Base-by-base conservation (phyloP, 257 asterid species). In the Solanum commersonii region DNA sequence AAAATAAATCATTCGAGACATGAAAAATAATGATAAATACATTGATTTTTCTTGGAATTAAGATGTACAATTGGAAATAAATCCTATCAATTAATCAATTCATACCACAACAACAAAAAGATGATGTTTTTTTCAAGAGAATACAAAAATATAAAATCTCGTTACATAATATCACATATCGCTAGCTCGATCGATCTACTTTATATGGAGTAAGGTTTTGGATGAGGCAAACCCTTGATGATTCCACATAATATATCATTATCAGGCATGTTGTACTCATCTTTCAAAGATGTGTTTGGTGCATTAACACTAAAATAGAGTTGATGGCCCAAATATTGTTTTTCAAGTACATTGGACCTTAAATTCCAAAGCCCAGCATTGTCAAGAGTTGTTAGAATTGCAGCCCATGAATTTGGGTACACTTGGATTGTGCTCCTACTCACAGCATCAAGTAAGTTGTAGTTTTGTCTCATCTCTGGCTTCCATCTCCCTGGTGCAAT, bases 331-430 rank as follows among this genome's bases (percentile, higher is more conserved):
- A 84, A 84, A 34, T 60, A 84, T 23, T 56, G 74, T 7, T 23
- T 60, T 72, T 84, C 87, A 40, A 63, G 49, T 67, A 5, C 4
- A 34, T 60, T 38, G 71, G 87, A 60, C 6, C 87, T 84, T 25
- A 84, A 25, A 40, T 84, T 84, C 87, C 87, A 84, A 37, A 84
- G 13, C 7, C 87, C 87, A 33, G 87, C 87, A 67, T 84, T 84
- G 49, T 84, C 87, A 23, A 84, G 3, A 5, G 87, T 84, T 14
- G 59, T 60, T 34, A 84, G 23, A 11, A 84, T 29, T 16, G 87
- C 87, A 25, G 87, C 87, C 87, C 87, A 84, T 20, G 56, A 60
- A 11, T 59, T 59, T 5, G 87, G 87, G 77, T 84, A 84, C 4
- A 84, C 87, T 59, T 84, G 87, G 87, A 84, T 84, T 63, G 71